Evolutionary conservation across 1,284 basidiomycete species (phyloP), one percentile per base, ranked within the genome.

Genomic region (Melampsora larici-populina): DNA sequence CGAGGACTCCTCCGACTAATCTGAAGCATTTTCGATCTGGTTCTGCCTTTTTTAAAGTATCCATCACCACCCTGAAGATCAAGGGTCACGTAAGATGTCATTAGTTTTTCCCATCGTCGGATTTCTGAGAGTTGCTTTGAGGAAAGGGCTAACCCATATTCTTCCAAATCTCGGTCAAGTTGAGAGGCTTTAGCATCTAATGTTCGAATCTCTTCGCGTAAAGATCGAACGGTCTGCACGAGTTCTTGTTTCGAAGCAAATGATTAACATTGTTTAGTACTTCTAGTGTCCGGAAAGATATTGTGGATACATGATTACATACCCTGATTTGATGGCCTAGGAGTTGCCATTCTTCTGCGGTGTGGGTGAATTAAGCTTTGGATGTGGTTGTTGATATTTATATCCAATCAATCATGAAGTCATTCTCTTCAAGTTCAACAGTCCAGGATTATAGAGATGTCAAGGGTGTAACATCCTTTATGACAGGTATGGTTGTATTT

Each of bases 1-100:
- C 95, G 11, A 99, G 88, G 1, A 97, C 91, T 40, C 96, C 97
- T 15, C 97, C 97, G 79, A 99, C 92, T 80, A 99, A 87, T 68
- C 97, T 90, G 86, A 98, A 99, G 85, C 97, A 99, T 85, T 93
- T 94, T 79, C 97, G 90, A 82, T 90, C 88, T 31, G 96, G 94
- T 60, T 92, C 86, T 9, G 90, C 89, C 81, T 94, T 90, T 78
- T 90, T 88, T 36, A 99, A 86, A 0, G 96, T 98, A 1, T 88
- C 88, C 64, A 99, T 88, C 11, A 99, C 97, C 21, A 99, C 87
- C 60, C 94, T 98, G 81, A 6, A 67, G 55, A 40, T 43, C 7
- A 68, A 64, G 24, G 29, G 21, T 66, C n/a, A 17, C 15, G 29
- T 29, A 51, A 67, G 21, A 36, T 49, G 26, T 43, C 24, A 67